Conservation (phyloP, 2,329 filamentous ascomycete genomes). For the Aotearoamyces nothofagi region DNA sequence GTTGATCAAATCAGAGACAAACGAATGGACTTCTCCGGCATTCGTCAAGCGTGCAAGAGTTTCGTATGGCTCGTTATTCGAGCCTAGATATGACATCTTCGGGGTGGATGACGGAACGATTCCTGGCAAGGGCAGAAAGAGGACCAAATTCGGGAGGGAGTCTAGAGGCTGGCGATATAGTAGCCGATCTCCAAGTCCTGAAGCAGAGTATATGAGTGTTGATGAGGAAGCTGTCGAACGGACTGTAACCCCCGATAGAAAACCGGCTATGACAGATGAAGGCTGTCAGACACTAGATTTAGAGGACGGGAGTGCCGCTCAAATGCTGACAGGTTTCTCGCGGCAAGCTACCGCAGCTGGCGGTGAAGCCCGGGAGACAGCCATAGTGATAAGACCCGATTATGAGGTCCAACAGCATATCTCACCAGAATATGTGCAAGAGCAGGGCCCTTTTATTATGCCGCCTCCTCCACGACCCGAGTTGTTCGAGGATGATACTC, state of each 20-base stretch:
- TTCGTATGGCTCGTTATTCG: constrained; percentile 53
- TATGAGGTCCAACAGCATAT: neutral
- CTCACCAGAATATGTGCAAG: no score
- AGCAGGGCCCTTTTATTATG: no score
- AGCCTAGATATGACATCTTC: constrained; percentile 50
- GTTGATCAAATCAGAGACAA: constrained; percentile 19
- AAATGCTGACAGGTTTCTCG: constrained; percentile 7
- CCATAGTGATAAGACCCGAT: no score
- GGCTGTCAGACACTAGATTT: constrained; percentile 25
- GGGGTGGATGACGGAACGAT: constrained; percentile 48
- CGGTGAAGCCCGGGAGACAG: no score
- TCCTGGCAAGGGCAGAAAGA: constrained; percentile 49
- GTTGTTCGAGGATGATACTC: no score
- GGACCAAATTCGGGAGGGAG: constrained; percentile 50
- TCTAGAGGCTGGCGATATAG: constrained; percentile 61
- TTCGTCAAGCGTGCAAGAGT: constrained; percentile 59
- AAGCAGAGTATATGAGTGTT: constrained; percentile 17
- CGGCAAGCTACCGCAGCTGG: no score
- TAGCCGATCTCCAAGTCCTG: constrained; percentile 57
- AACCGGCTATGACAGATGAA: constrained; percentile 22
- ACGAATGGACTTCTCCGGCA: constrained; percentile 60
- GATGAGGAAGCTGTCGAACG: constrained; percentile 4
- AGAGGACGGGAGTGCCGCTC: constrained; percentile 13
- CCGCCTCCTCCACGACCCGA: no score
- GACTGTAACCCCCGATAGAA: constrained; percentile 7